Evolutionary conservation across 768 basidiomycete species (phyloP).

Genomic region (Russula ochroleuca): DNA sequence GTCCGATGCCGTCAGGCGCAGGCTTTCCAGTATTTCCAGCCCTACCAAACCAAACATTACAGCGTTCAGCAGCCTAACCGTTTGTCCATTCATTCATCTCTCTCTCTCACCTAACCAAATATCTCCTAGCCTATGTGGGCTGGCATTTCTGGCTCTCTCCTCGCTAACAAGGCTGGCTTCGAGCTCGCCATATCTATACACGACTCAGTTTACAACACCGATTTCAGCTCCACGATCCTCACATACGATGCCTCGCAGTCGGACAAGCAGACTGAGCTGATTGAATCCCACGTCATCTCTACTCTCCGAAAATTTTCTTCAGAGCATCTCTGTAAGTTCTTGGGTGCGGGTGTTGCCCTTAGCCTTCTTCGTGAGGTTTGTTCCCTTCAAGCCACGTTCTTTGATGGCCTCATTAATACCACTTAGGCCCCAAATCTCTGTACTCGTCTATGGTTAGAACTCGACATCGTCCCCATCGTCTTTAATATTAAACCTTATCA

Average conservation of each 20-base stretch:
- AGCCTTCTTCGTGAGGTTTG: constrained; percentile 62
- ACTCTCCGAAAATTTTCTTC: constrained; percentile 65
- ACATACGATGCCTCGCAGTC: constrained; percentile 49
- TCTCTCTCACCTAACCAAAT: constrained; percentile 29
- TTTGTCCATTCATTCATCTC: constrained; percentile 36
- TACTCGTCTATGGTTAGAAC: constrained; percentile 76
- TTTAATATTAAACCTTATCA: constrained; percentile 84
- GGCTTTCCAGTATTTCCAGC: constrained; percentile 56
- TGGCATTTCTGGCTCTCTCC: constrained; percentile 61
- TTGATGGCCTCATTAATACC: constrained; percentile 26
- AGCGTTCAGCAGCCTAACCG: constrained; percentile 61
- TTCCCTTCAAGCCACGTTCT: constrained; percentile 11
- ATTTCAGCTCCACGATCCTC: constrained; percentile 59
- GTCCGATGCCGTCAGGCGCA: constrained; percentile 59
- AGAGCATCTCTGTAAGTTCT: constrained; percentile 81
- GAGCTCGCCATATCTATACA: constrained; percentile 79
- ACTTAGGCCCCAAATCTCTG: constrained; percentile 71
- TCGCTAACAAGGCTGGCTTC: constrained; percentile 55
- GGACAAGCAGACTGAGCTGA: constrained; percentile 52
- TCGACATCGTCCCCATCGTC: constrained; percentile 80
- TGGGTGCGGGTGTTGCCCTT: constrained; percentile 76
- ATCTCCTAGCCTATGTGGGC: constrained; percentile 80
- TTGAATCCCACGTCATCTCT: constrained; percentile 61
- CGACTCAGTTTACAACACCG: constrained; percentile 81
- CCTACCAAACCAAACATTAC: constrained; percentile 50